These are phyloP conservation scores for Colletotrichum horii DNA, from an alignment of 2,329 filamentous ascomycete genomes.

Conservation along the genomic window DNA sequence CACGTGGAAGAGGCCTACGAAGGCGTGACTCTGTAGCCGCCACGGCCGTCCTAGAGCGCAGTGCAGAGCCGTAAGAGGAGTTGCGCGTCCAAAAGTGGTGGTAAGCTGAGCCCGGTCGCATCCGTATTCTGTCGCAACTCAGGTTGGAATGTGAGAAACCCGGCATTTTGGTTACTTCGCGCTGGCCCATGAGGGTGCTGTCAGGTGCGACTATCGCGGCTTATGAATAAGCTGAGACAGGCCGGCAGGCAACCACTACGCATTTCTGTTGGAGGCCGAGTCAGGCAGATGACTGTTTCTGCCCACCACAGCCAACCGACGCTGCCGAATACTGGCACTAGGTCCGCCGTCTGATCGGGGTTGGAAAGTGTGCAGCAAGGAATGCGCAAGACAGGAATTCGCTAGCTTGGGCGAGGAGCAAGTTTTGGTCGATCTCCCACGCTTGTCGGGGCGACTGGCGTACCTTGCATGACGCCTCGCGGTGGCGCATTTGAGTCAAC, in stretches of 20 bases:
- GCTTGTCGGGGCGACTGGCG: constrained; percentile 5
- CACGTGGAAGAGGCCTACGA: constrained; percentile 24
- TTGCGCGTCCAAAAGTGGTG: constrained; percentile 2
- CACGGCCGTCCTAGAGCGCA: background rate
- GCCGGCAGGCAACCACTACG: constrained; percentile 14
- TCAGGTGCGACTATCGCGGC: constrained; percentile 16
- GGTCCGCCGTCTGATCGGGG: background rate
- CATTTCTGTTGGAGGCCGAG: constrained; percentile 5
- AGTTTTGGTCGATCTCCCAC: constrained; percentile 9
- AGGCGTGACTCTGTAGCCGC: constrained; percentile 8
- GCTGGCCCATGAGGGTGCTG: constrained; percentile 14
- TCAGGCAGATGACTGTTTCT: constrained; percentile 15
- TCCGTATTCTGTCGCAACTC: background rate
- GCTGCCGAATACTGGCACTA: background rate
- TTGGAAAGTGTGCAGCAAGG: background rate
- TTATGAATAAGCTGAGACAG: constrained; percentile 23
- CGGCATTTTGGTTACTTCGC: constrained; percentile 15
- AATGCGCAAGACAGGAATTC: constrained; percentile 5
- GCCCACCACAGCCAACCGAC: constrained; percentile 16
- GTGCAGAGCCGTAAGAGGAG: background rate
- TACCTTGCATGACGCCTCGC: constrained; percentile 29
- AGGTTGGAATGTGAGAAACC: background rate
- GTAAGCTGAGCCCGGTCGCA: constrained; percentile 9
- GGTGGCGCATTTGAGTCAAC: constrained; percentile 21
- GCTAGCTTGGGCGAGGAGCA: constrained; percentile 2